These are phyloP conservation scores for Yueomyces sp. DNA, from an alignment of 805 yeast genomes.

Conservation along the genomic window DNA sequence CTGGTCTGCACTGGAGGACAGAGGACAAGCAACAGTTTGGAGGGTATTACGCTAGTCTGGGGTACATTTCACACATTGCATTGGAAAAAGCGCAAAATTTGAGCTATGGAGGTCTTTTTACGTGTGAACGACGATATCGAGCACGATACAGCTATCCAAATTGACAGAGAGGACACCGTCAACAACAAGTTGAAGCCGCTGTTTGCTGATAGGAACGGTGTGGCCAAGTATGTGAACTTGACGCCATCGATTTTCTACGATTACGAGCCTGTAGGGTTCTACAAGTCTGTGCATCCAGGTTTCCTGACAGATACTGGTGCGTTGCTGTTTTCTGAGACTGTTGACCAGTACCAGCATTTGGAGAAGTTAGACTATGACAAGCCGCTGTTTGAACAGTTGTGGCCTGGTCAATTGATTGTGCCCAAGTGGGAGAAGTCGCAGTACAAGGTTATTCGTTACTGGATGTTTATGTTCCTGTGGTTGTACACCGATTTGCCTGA, in stretches of 20 bases:
- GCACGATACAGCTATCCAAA: conserved; percentile 79
- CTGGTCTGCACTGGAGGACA: too few relatives aligned
- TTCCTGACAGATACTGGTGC: conserved; percentile 74
- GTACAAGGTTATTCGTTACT: conserved; percentile 6
- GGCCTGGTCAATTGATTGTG: conserved; percentile 84
- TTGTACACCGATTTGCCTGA: conserved; percentile 91
- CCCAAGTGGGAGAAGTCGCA: conserved; percentile 21
- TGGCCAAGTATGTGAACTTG: conserved; percentile 50
- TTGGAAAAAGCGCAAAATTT: too few relatives aligned
- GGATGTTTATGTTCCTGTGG: conserved; percentile 43
- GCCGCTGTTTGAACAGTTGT: conserved; percentile 43
- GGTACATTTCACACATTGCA: too few relatives aligned
- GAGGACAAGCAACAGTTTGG: too few relatives aligned
- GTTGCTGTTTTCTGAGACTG: conserved; percentile 49
- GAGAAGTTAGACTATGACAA: conserved; percentile 36
- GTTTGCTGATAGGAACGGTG: conserved; percentile 25
- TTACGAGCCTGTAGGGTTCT: conserved; percentile 49
- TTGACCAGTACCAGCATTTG: conserved; percentile 35
- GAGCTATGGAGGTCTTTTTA: conserved; percentile 34
- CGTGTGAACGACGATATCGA: conserved; percentile 78
- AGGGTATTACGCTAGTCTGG: too few relatives aligned
- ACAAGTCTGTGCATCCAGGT: conserved; percentile 50
- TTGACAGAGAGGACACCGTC: conserved; percentile 47
- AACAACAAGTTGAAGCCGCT: conserved; percentile 40
- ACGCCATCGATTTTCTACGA: conserved; percentile 71